A percentile compares a stretch with the other conserved stretches of the same genome.
Conservation (phyloP, 1,139 yeast species). For the Yamadazyma songkhlaensis region DNA sequence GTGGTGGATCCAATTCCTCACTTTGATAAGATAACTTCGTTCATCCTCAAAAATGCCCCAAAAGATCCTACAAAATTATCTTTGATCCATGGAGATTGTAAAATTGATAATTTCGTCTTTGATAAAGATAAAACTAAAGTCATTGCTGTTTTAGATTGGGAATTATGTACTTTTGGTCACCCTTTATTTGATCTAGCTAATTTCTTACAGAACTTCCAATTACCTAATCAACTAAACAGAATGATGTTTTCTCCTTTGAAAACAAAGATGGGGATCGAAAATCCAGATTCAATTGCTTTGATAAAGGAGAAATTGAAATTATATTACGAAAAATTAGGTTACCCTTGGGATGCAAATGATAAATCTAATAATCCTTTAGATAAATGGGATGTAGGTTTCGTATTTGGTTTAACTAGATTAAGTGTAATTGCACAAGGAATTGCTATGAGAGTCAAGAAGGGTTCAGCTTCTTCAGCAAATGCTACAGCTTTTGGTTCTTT, state of each 20-base stretch:
- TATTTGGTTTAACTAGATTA: slow-evolving; percentile 57
- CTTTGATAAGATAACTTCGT: slow-evolving; percentile 41
- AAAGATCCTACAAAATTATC: slow-evolving; percentile 45
- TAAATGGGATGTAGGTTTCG: slow-evolving; percentile 56
- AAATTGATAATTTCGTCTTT: slow-evolving; percentile 60
- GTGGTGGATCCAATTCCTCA: slow-evolving; percentile 51
- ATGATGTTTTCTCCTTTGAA: slow-evolving; percentile 28
- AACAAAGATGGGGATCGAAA: slow-evolving; percentile 36
- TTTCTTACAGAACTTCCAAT: slow-evolving; percentile 54
- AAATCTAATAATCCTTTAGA: slow-evolving; percentile 37
- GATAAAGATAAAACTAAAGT: slow-evolving; percentile 49
- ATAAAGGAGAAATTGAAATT: slow-evolving; percentile 25
- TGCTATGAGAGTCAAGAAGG: slow-evolving; percentile 57
- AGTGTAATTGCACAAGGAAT: slow-evolving; percentile 68
- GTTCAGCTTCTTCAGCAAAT: slow-evolving; percentile 58
- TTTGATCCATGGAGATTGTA: slow-evolving; percentile 67
- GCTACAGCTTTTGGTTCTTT: slow-evolving; percentile 46
- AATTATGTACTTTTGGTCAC: slow-evolving; percentile 65
- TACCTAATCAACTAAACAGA: slow-evolving; percentile 37
- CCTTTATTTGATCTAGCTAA: slow-evolving; percentile 65
- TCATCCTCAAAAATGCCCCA: slow-evolving; percentile 44
- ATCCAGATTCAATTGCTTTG: slow-evolving; percentile 23
- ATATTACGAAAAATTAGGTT: slow-evolving; percentile 28
- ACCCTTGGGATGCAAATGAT: slow-evolving; percentile 34
- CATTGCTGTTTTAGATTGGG: slow-evolving; percentile 67